phyloP scores from a whole-genome alignment of 805 yeast genomes.

The Yarrowia sp. region DNA sequence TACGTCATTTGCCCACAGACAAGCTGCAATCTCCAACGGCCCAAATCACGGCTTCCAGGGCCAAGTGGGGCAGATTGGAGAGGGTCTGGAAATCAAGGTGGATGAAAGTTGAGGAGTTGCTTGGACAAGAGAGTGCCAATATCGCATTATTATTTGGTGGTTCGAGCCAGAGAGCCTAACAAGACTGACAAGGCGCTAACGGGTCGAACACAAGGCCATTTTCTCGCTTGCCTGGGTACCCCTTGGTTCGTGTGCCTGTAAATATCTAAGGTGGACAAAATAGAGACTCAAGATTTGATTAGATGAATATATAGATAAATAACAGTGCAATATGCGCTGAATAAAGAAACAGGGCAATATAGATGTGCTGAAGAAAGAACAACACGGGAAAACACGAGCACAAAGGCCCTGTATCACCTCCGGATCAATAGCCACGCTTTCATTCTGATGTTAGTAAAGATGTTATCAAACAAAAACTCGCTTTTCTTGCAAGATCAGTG shows the following conservation, averaged over 20 bases:
- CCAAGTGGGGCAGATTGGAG: not conserved
- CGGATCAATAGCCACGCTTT: no score
- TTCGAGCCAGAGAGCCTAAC: not conserved
- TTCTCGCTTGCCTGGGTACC: not conserved
- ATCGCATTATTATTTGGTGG: constrained; percentile 6
- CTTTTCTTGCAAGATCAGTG: constrained; percentile 14
- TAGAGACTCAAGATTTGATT: constrained; percentile 15
- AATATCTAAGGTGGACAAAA: not conserved
- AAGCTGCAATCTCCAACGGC: not conserved
- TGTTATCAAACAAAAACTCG: no score
- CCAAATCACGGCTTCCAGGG: not conserved
- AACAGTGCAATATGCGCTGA: not conserved
- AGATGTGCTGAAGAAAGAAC: no score
- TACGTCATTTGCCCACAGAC: constrained; percentile 6
- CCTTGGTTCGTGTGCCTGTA: constrained; percentile 11
- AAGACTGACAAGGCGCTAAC: not conserved
- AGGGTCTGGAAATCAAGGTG: no score
- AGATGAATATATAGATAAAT: constrained; percentile 7
- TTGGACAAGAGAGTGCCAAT: not conserved
- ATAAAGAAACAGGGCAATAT: no score
- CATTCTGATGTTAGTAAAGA: constrained; percentile 1
- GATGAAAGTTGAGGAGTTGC: no score
- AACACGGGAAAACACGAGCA: no score
- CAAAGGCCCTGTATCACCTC: no score
- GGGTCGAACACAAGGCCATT: no score